Evolutionary conservation across 1,284 basidiomycete genomes (phyloP).

Genomic region (Somion occarium): DNA sequence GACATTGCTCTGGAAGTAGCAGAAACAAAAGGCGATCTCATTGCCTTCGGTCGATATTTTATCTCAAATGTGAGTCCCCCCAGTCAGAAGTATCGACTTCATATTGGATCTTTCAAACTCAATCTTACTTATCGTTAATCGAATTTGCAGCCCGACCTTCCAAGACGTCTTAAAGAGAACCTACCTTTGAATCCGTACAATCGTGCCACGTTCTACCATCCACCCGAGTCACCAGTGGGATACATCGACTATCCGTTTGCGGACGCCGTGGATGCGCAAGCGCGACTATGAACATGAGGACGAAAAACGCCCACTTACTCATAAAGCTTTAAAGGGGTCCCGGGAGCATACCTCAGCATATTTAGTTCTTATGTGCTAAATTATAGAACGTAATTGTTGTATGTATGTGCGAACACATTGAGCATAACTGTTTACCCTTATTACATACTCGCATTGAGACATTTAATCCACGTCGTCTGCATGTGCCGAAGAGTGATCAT

Average conservation of each 20-base stretch:
- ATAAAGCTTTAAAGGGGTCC: neutral
- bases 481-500: slow-evolving; percentile 2
- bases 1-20: slow-evolving; percentile 24
- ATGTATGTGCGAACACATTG: too few relatives aligned
- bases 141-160: slow-evolving; percentile 38
- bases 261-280: neutral
- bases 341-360: too few relatives aligned
- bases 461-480: neutral
- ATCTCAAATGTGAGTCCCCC: slow-evolving; percentile 35
- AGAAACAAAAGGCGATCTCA: slow-evolving; percentile 29
- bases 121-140: neutral
- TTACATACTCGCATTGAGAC: neutral
- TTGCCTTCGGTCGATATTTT: slow-evolving; percentile 46
- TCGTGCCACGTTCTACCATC: slow-evolving; percentile 29
- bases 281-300: neutral
- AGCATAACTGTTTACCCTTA: neutral
- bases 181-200: slow-evolving; percentile 29
- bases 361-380: too few relatives aligned
- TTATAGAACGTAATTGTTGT: too few relatives aligned
- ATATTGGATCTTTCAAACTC: too few relatives aligned
- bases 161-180: slow-evolving; percentile 30
- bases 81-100: too few relatives aligned
- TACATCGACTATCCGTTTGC: slow-evolving; percentile 36
- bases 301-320: neutral
- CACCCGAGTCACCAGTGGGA: slow-evolving; percentile 24